Base-by-base conservation (phyloP, 2,329 filamentous ascomycete genomes). In the Colletotrichum sp. region DNA sequence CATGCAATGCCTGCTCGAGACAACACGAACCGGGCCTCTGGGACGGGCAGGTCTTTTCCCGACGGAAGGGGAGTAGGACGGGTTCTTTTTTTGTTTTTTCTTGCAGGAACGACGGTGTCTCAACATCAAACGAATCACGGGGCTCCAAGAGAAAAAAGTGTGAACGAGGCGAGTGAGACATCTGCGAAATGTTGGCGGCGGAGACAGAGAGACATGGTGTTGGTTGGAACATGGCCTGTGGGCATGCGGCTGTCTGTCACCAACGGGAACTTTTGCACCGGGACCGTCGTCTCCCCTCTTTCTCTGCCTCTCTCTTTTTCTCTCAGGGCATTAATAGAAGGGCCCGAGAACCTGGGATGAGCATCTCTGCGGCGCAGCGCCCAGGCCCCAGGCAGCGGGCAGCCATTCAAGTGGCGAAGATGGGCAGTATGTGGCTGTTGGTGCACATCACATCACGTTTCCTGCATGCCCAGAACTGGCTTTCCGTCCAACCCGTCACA, bases 291-390 rank as follows among this genome's bases (percentile, higher is more conserved):
- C n/a, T 52, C 44, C n/a, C 28, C 28, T 60, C 57, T 60, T 60
- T n/a, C 28, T 26, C 57, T 60, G 21, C n/a, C 57, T 60, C 28
- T 28, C 57, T 26, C 57, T 28, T 13, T 26, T 12, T 28, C 57
- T 28, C 57, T 28, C 44, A 52, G 44, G n/a, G 44, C 44, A 52
- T 52, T 1, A 49, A 6, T 13, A 49, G 39, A 49, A 64, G 68
- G 68, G 68, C 68, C 68, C 68, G 68, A 52, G 68, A 70, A 70
- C 68, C 68, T 63, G 68, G 68, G 68, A 70, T 26, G n/a, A n/a
- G 18, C 68, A 49, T 63, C 36, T 62, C 68, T 70, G 68, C 68
- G 68, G 68, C 68, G 59, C 68, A 52, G 59, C 30, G 30, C 32
- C 52, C 28, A 68, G 13, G 26, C 32, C 44, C 36, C 62, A 16